Conservation (phyloP, 106 monocot genomes). For the Apostasia shenzhenica region DNA sequence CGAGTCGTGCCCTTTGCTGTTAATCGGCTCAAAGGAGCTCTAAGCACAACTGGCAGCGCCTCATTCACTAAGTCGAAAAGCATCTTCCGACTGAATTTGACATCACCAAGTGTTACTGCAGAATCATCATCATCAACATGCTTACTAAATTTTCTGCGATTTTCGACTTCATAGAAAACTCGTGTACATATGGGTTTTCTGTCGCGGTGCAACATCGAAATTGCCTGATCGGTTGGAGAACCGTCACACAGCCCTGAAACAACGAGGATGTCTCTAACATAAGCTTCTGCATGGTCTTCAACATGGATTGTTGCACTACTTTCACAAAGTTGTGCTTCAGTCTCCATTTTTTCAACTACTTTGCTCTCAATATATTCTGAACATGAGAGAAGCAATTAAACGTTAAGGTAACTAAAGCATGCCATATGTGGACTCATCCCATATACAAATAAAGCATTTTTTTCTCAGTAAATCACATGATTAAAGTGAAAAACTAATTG, state of each 20-base stretch:
- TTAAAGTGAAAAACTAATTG: too few species aligned
- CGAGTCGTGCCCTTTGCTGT: constrained; percentile 19
- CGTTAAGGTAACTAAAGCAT: too few species aligned
- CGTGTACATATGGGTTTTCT: constrained; percentile 34
- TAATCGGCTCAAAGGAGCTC: neutral
- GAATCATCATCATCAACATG: neutral
- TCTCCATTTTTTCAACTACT: constrained; percentile 9
- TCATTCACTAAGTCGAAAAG: constrained; percentile 68
- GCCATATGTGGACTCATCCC: too few species aligned
- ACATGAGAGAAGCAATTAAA: too few species aligned
- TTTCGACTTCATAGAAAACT: constrained; percentile 61
- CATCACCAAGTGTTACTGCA: constrained; percentile 4
- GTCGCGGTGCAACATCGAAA: constrained; percentile 25
- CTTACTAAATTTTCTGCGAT: constrained; percentile 10
- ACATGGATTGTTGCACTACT: constrained; percentile 12
- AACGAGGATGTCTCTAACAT: constrained; percentile 46
- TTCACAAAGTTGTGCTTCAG: constrained; percentile 6
- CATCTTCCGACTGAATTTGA: constrained; percentile 23
- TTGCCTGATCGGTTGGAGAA: constrained; percentile 12
- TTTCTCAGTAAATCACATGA: too few species aligned
- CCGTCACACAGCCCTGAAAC: constrained; percentile 27
- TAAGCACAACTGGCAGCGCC: constrained; percentile 31
- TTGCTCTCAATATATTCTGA: constrained; percentile 11
- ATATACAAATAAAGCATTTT: too few species aligned
- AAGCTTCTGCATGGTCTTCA: constrained; percentile 32